Evolutionary conservation across 352 stramenopile species (phyloP), one percentile per base, ranked within the genome.

Genomic region (Pythium diclinum): DNA sequence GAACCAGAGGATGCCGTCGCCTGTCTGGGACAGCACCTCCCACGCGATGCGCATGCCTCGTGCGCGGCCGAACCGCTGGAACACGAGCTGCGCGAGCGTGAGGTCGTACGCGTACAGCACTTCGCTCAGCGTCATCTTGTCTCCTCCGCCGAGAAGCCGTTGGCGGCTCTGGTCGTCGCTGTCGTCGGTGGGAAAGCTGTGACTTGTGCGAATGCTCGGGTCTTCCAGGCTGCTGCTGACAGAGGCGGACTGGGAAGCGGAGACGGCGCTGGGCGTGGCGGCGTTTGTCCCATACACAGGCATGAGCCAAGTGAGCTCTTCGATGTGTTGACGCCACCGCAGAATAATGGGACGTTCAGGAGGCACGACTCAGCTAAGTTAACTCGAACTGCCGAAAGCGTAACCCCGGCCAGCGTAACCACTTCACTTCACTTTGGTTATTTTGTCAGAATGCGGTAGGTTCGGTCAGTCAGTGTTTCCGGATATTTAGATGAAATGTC

Each of bases 1-100:
- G 57, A 88, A 77, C 75, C 77, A 93, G 81, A 94, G 64, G 72
- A 94, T 88, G 42, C 86, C 86, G 71, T 94, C 86, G 67, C 86
- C 81, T 36, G 86, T 87, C 65, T 92, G 81, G 48, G 81, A 92
- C 73, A 93, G 79, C 59, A 89, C 65, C 62, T 94, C 86, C 82
- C 82, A 89, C 48, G 81, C 75, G n/a, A 87, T 61, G 8, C 81
- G 77, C 49, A 66, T 60, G 23, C 56, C 76, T 25, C 70, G 67
- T 56, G 76, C 65, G 44, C 76, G 75, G 2, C 81, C 82, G 60
- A 87, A 91, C 53, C 76, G 75, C 56, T 87, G 81, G 75, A 88
- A 90, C 28, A 86, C 56, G 54, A 83, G 77, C 68, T 82, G 84
- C 63, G 81, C 85, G 71, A 79, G 74, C 69, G 74, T 86, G 61